Evolutionary conservation across 805 yeast genomes (phyloP), one percentile per base, ranked within the genome.

Genomic region (Yamadazyma endophytica): DNA sequence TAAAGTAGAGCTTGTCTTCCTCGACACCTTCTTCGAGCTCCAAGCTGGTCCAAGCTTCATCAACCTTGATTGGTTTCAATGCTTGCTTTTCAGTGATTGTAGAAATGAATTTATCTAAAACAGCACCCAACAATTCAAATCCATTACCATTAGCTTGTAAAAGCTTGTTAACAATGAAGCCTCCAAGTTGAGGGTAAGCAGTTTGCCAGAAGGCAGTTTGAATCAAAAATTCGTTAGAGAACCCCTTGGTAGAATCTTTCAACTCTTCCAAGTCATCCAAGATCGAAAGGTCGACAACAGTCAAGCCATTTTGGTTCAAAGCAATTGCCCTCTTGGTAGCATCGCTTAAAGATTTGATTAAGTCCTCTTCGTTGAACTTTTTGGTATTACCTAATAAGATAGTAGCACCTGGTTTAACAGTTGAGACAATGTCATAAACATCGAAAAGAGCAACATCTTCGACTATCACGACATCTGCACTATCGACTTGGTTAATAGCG

Each of bases 131-230:
- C 37, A 82, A 64, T 61, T 88, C 96, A 38, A 86, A 83, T 41
- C 80, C 87, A 31, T 82, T 73, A 30, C 95, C 92, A 39, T 82
- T 82, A 11, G 92, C 79, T 53, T 81, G 85, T 58, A 82, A 76
- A 46, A 87, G 75, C 54, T 81, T 80, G 57, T 85, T 78, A 37
- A 84, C 87, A 42, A 82, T 69, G 21, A 79, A 78, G 29, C 79
- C 80, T 20, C 71, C 72, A 26, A 77, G 66, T 23, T 70, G 70
- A 11, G 87, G 84, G 40, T 70, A 75, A 6, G 83, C 74, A 25
- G 71, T 63, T 37, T 72, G 71, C 95, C 95, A 87, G 67, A 86
- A 82, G 0, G 80, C 85, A 24, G 82, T 75, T 61, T 88, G 95
- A 35, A 76, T 61, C 29, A 87, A 86, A 54, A 88, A 80, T 22